Evolutionary conservation across 345 rosid genomes (phyloP), one percentile per base, ranked within the genome.

Genomic region (Raphanus raphanistrum): DNA sequence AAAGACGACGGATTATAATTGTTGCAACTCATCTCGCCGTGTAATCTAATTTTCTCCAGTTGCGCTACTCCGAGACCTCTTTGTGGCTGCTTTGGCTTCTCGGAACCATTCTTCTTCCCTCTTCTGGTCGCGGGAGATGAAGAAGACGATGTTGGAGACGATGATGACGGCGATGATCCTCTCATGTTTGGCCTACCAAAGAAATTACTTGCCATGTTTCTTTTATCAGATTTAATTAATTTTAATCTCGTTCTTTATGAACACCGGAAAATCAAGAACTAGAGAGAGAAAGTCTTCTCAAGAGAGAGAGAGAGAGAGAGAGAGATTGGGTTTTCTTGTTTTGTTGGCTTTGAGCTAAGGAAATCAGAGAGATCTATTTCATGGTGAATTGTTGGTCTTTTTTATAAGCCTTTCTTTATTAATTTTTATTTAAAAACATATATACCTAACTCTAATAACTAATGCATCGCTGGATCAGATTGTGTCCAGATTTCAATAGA

Each of bases 11-110:
- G 87, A 63, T 68, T 73, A 25, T 71, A 86, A 75, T 13, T 71
- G 43, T 67, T 41, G 66, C 75, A 77, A 76, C 84, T 85, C 72
- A 90, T 74, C 75, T 90, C 90, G 10, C 88, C 89, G 54, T 90
- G 89, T 86, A 92, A 80, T 82, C 94, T 90, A 81, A 92, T 90
- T 81, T 90, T 87, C 86, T 96, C 99, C 82, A 96, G 62, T 67
- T 96, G 97, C 79, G 99, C 99, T 50, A 96, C 99, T 17, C 99
- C 99, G 31, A 93, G 96, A 7, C 99, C 99, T 86, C 99, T 90
- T 70, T 96, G 98, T 3, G 99, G 99, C 48, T 90, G 98, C 79
- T 89, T 95, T n/a, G 90, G 94, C 86, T 90, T 86, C 15, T 90
- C 90, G 69, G 94, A 79, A 38, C 75, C 84, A 70, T 78, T 80